A percentile compares a stretch with the other conserved stretches of the same genome.
Evolutionary conservation across 164 flowering plant species (phyloP).

Genomic region (Tinospora cordifolia): DNA sequence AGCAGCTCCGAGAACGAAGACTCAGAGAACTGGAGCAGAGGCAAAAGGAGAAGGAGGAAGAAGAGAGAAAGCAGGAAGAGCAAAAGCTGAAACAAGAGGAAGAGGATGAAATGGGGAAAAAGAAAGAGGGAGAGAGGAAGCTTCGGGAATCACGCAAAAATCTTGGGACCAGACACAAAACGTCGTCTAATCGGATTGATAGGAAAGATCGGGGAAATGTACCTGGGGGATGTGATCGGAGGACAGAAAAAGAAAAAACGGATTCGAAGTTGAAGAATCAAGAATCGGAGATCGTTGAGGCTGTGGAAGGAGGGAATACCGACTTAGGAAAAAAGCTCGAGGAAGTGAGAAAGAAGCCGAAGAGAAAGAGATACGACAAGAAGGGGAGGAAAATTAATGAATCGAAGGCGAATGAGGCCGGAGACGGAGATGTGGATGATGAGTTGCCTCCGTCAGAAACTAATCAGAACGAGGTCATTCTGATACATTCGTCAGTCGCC

Average conservation of each 20-base stretch:
- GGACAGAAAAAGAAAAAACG: background rate
- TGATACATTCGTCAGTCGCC: too few species aligned
- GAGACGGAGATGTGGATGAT: too few species aligned
- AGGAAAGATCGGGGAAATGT: background rate
- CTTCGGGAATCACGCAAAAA: background rate
- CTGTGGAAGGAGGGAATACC: background rate
- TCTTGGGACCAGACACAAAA: background rate
- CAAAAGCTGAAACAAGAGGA: background rate
- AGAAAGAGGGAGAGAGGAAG: constrained; percentile 3
- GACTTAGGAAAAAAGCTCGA: background rate
- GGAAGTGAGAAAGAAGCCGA: too few species aligned
- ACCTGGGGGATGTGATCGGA: background rate
- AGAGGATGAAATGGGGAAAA: background rate
- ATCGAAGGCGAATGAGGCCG: too few species aligned
- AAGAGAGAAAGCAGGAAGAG: background rate
- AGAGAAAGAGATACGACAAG: too few species aligned
- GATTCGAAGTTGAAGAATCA: background rate
- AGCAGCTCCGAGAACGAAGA: constrained; percentile 15
- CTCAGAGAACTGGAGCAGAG: constrained; percentile 12
- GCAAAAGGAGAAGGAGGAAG: constrained; percentile 12
- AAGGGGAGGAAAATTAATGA: too few species aligned
- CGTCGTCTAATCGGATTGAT: background rate
- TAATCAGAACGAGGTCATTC: too few species aligned
- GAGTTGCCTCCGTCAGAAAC: too few species aligned
- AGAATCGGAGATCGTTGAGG: background rate